Base-by-base conservation (phyloP, 257 asterid genomes). In the Ballota nigra region DNA sequence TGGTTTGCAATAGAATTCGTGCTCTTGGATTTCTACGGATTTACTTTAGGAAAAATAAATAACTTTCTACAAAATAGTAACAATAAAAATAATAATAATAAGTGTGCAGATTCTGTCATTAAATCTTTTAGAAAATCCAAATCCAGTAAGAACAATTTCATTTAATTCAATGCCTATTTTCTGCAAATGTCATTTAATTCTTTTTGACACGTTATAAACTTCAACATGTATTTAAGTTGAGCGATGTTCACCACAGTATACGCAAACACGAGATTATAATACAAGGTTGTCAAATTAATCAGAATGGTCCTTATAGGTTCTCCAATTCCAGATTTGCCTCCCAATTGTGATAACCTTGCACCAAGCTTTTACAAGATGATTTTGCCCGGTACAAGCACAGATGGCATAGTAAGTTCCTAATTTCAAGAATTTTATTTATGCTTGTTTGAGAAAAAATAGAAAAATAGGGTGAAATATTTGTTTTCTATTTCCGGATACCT, bases 361-460 rank as follows among this genome's bases (percentile, higher is more conserved):
- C 29, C 9, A 23, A 58, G 75, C 29, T 79, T 79, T 66, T 75
- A 66, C 78, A 75, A 71, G 52, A 13, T 79, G 41, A 22, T 75
- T 41, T 23, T 70, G 16, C 78, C 83, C 45, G 69, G 59, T 29
- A 64, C 79, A 34, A 57, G 12, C 19, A 36, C 31, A 0, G 9
- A 4, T 29, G 78, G 69, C 15, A 11, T 55, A 3, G 83, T 79
- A 75, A 79, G 79, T 29, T 68, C 40, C 28, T 13, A 0, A 20
- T 16, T 52, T 22, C 15, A 15, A 3, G 7, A 38, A 0, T 34
- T 22, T 38, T 16, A 16, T 9, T 2, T 45, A 45, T 8, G 13
- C 10, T 53, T 53, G 0, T 19, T 53, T 49, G 49, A 11, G 12
- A 1, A 11, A 12, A 41, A 9, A 38, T 1, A 41, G 1, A 33